Percentiles rank a stretch among this genome's conserved stretches.
phyloP scores from a whole-genome alignment of 73 alveolate species.

The Stentor coeruleus region DNA sequence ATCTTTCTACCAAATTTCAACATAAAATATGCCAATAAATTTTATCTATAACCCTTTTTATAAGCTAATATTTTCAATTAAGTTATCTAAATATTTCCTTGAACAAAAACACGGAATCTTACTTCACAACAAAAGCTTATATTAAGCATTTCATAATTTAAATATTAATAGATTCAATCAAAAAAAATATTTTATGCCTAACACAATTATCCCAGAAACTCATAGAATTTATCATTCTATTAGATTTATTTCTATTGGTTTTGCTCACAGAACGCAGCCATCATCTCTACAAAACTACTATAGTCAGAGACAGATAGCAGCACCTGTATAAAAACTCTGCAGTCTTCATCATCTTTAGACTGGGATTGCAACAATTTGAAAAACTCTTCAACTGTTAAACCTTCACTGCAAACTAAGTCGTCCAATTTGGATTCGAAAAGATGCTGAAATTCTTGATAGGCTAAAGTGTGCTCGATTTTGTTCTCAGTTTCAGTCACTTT shows the following conservation, averaged over 20 bases:
- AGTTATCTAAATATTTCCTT: too few relatives aligned
- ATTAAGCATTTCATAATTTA: too few relatives aligned
- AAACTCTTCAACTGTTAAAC: constrained; percentile 39
- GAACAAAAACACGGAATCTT: too few relatives aligned
- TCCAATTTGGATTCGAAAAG: constrained; percentile 46
- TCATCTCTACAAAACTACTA: constrained; percentile 49
- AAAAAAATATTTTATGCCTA: too few relatives aligned
- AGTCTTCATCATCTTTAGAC: constrained; percentile 45
- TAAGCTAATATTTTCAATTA: too few relatives aligned
- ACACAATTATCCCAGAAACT: too few relatives aligned
- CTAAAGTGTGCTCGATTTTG: constrained; percentile 57
- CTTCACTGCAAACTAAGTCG: constrained; percentile 36
- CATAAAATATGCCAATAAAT: too few relatives aligned
- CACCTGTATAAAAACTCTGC: constrained; percentile 38
- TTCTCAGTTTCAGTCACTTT: constrained; percentile 41
- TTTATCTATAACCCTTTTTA: too few relatives aligned
- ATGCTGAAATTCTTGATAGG: constrained; percentile 47
- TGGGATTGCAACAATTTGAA: constrained; percentile 34
- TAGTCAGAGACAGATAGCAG: constrained; percentile 47
- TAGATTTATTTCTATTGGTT: background rate
- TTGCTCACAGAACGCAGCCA: constrained; percentile 43
- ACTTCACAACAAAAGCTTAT: too few relatives aligned
- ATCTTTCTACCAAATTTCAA: too few relatives aligned
- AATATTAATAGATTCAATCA: too few relatives aligned
- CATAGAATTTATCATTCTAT: too few relatives aligned